Evolutionary conservation across 2,329 filamentous ascomycete species (phyloP), one percentile per base, ranked within the genome.

Genomic region (Fusarium paranaense): DNA sequence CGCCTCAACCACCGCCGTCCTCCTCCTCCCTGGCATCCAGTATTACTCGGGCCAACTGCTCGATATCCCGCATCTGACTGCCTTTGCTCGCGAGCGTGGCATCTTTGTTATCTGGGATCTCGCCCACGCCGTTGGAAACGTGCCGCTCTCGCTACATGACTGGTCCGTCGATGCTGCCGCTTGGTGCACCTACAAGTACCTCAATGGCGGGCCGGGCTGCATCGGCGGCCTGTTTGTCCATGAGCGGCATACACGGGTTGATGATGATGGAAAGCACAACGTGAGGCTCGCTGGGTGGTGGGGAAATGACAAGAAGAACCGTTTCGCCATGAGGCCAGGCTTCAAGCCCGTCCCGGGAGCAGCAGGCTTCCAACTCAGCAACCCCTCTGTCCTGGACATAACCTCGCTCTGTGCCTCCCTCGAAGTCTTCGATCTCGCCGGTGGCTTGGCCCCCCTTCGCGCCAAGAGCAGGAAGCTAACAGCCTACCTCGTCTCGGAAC

Each of bases 161-260:
- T 97, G 94, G 94, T 87, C 93, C 72, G 94, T 96, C 54, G 94
- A 97, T 81, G 96, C 96, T 77, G 94, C 94, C 16, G 92, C 89
- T 32, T 97, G 94, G 94, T 97, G 94, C 81, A 94, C 90, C 57
- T 97, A 97, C 86, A 97, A 97, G 83, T 97, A 97, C 82, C 87
- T 97, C 78, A 97, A 96, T 79, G 90, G 91, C 54, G 94, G 94
- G 0, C 94, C 94, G 0, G 94, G 94, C 6, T 89, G 90, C 14
- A 96, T 95, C 72, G 94, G 90, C 9, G 94, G 92, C 0, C 83
- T 93, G 1, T 97, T 95, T 78, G 92, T 97, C 27, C 93, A 97
- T 80, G 89, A 93, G 76, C 86, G 85, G 32, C 93, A 96, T 79
- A 89, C 91, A 16, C 80, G 81, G 14, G 89, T 92, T 18, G 79